Conservation (phyloP, 2,329 filamentous ascomycete genomes). For the Penicillium sp. region DNA sequence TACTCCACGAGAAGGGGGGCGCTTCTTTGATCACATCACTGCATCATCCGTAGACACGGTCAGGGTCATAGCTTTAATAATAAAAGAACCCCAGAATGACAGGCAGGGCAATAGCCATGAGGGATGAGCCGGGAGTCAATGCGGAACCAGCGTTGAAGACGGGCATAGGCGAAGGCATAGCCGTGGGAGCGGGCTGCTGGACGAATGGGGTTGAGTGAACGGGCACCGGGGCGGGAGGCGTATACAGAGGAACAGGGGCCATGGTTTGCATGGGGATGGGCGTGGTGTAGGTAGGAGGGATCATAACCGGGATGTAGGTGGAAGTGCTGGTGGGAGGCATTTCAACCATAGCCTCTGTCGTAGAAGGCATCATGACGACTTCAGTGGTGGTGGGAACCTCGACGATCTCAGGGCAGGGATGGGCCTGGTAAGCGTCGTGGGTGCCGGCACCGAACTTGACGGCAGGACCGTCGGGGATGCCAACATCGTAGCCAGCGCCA, state of each 20-base stretch:
- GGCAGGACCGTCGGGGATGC: conserved; percentile 23
- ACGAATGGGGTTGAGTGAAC: conserved; percentile 27
- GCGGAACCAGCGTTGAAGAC: conserved; percentile 29
- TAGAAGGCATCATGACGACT: conserved; percentile 5
- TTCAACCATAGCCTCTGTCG: neutral
- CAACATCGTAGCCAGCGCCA: conserved; percentile 21
- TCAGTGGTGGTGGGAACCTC: conserved; percentile 22
- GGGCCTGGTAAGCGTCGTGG: conserved; percentile 16
- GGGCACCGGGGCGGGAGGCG: conserved; percentile 15
- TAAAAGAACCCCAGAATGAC: conserved; percentile 27
- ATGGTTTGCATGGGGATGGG: conserved; percentile 25
- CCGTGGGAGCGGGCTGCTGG: conserved; percentile 18
- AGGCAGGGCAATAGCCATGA: conserved; percentile 24
- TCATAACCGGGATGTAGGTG: conserved; percentile 18
- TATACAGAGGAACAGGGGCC: conserved; percentile 19
- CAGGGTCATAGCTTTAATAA: conserved; percentile 6
- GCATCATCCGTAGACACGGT: neutral
- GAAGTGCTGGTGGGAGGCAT: conserved; percentile 14
- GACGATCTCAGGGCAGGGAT: conserved; percentile 25
- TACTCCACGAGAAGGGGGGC: conserved; percentile 2
- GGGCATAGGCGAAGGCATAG: conserved; percentile 11
- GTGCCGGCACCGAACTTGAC: conserved; percentile 19
- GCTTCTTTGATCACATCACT: conserved; percentile 11
- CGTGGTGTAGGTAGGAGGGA: conserved; percentile 27
- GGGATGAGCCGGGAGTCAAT: conserved; percentile 18